Conservation (phyloP, 179 eudicot species). For the Amaranthus tricolor region DNA sequence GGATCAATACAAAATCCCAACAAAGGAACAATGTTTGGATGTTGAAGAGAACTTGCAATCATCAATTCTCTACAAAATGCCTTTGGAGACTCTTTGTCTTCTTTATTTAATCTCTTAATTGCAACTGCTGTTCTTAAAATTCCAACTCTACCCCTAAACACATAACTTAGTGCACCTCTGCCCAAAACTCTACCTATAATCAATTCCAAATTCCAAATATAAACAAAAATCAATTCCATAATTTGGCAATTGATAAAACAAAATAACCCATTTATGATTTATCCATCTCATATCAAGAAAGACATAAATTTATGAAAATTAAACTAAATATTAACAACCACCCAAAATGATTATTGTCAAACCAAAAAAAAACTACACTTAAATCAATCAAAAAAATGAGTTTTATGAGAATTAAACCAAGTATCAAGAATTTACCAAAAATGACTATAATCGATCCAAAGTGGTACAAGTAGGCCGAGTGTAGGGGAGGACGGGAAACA, state of each 20-base stretch:
- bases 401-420: too few relatives aligned
- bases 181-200: conserved; percentile 83
- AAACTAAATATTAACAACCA: not conserved
- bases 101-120: conserved; percentile 83
- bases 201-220: conserved; percentile 24
- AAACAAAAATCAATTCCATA: conserved; percentile 11
- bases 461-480: too few relatives aligned
- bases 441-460: too few relatives aligned
- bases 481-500: too few relatives aligned
- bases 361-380: too few relatives aligned
- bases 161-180: conserved; percentile 96
- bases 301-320: not conserved
- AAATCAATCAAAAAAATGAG: too few relatives aligned
- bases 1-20: conserved; percentile 92
- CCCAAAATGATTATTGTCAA: too few relatives aligned
- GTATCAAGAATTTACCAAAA: too few relatives aligned
- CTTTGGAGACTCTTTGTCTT: conserved; percentile 80
- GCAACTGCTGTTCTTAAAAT: conserved; percentile 73
- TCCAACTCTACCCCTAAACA: conserved; percentile 86
- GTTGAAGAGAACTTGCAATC: conserved; percentile 89
- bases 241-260: not conserved
- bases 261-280: not conserved
- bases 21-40: conserved; percentile 81
- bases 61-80: conserved; percentile 94
- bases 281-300: not conserved